Conservation (phyloP, 2,329 filamentous ascomycete genomes). For the Sphaerostilbella broomeana region DNA sequence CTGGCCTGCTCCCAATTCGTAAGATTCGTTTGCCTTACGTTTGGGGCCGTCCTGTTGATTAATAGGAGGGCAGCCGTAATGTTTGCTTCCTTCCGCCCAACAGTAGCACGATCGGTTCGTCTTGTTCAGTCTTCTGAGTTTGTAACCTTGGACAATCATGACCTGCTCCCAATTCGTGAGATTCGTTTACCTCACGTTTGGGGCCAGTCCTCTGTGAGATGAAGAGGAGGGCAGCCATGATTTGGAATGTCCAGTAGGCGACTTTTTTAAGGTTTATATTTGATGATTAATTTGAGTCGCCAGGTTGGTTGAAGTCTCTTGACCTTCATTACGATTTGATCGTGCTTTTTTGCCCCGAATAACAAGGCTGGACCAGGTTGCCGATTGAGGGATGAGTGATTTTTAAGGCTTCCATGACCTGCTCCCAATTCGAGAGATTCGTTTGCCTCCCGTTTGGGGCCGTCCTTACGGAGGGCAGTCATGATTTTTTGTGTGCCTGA, state of each 20-base stretch:
- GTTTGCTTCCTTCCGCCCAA: no score
- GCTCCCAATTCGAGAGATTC: constrained; percentile 11
- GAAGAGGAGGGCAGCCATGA: constrained; percentile 8
- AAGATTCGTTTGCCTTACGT: constrained; percentile 10
- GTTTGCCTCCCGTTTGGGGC: constrained; percentile 9
- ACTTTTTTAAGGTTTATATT: no score
- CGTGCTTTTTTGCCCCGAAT: no score
- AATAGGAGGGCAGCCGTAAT: no score
- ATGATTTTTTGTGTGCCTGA: no score
- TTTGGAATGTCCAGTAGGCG: no score
- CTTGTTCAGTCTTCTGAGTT: no score
- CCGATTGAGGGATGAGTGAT: no score
- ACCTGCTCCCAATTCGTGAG: constrained; percentile 9
- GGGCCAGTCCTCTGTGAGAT: constrained; percentile 7
- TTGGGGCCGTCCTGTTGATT: constrained; percentile 11
- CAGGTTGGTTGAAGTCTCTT: background rate
- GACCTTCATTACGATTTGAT: constrained; percentile 1
- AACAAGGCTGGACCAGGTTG: no score
- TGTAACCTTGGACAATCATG: constrained; percentile 6
- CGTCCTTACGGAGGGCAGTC: no score
- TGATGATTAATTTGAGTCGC: constrained; percentile 5
- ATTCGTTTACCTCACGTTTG: constrained; percentile 10
- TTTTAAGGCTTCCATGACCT: no score
- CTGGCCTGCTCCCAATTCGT: constrained; percentile 11
- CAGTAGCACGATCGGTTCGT: no score